Percentiles rank a stretch among this genome's conserved stretches.
These are phyloP conservation scores for Flaveria bidentis DNA, from an alignment of 129 eudicot genomes.

Conservation along the genomic window DNA sequence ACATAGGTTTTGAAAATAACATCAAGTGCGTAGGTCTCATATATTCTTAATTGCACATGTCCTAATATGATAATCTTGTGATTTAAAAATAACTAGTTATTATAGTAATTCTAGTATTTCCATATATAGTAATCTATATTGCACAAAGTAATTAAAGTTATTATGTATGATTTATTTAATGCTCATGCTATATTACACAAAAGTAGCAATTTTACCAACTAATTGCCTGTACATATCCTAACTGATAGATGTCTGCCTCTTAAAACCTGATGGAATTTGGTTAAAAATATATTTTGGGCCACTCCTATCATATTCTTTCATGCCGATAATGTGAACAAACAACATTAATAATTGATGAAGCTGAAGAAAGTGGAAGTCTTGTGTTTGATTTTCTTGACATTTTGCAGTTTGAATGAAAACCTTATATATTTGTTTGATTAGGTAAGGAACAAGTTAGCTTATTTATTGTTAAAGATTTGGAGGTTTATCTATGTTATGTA, in stretches of 20 bases:
- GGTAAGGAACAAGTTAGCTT: slow-evolving; percentile 26
- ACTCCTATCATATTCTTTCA: not conserved
- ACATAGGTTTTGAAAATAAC: too few species aligned
- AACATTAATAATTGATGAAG: slow-evolving; percentile 26
- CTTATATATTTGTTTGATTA: slow-evolving; percentile 8
- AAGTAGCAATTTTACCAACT: too few species aligned
- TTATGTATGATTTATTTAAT: too few species aligned
- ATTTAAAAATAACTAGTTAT: too few species aligned
- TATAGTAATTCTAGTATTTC: too few species aligned
- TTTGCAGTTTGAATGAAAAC: not conserved
- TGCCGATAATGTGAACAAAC: slow-evolving; percentile 20
- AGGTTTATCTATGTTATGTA: slow-evolving; percentile 29
- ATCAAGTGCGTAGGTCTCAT: too few species aligned
- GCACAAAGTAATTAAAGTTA: too few species aligned
- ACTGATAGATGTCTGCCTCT: not conserved
- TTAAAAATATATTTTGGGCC: not conserved
- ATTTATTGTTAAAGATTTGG: slow-evolving; percentile 44
- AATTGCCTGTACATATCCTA: too few species aligned
- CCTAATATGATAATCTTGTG: too few species aligned
- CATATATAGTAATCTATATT: too few species aligned
- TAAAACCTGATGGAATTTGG: not conserved
- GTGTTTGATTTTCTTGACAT: not conserved
- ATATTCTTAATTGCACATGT: too few species aligned
- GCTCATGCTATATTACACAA: too few species aligned
- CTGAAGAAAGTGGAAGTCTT: slow-evolving; percentile 17